Percentiles rank a stretch among this genome's conserved stretches.
Evolutionary conservation across 805 yeast species (phyloP).

Genomic region (Suhomyces sp.): DNA sequence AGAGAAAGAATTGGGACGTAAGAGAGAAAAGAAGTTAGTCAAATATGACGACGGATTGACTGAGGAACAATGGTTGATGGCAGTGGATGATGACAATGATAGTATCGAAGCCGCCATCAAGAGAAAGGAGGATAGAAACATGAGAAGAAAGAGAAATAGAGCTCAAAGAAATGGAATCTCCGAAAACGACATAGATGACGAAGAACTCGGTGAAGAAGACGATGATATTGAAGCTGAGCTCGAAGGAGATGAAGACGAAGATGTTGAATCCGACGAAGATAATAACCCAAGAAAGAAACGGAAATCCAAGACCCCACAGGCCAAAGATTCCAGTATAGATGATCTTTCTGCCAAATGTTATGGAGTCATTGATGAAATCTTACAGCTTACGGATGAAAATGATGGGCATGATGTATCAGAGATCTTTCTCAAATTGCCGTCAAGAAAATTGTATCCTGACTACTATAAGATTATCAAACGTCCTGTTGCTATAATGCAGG

Average conservation of each 20-base stretch:
- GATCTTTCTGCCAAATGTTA: constrained; percentile 23
- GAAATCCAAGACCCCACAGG: constrained; percentile 12
- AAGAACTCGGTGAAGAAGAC: constrained; percentile 24
- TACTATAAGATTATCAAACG: constrained; percentile 64
- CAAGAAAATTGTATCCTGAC: constrained; percentile 77
- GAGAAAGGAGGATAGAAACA: constrained; percentile 47
- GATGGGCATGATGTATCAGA: constrained; percentile 39
- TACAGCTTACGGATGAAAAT: constrained; percentile 42
- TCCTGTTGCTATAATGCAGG: constrained; percentile 60
- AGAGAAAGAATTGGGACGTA: constrained; percentile 22
- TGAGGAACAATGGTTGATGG: constrained; percentile 50
- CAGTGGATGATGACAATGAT: constrained; percentile 72
- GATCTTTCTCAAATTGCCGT: constrained; percentile 67
- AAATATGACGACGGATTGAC: constrained; percentile 45
- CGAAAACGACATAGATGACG: constrained; percentile 21
- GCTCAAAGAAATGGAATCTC: constrained; percentile 14
- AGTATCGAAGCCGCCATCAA: constrained; percentile 58
- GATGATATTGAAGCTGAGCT: constrained; percentile 23
- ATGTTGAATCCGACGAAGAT: constrained; percentile 18
- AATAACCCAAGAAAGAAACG: constrained; percentile 12
- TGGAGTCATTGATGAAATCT: constrained; percentile 44
- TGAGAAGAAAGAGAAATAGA: constrained; percentile 36
- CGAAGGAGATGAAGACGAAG: constrained; percentile 23
- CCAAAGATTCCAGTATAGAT: constrained; percentile 11
- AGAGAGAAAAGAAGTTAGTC: constrained; percentile 28